Percentiles rank a stretch among this genome's conserved stretches.
Evolutionary conservation across 2,329 filamentous ascomycete genomes (phyloP).

Genomic region (Aspergillus bombycis): DNA sequence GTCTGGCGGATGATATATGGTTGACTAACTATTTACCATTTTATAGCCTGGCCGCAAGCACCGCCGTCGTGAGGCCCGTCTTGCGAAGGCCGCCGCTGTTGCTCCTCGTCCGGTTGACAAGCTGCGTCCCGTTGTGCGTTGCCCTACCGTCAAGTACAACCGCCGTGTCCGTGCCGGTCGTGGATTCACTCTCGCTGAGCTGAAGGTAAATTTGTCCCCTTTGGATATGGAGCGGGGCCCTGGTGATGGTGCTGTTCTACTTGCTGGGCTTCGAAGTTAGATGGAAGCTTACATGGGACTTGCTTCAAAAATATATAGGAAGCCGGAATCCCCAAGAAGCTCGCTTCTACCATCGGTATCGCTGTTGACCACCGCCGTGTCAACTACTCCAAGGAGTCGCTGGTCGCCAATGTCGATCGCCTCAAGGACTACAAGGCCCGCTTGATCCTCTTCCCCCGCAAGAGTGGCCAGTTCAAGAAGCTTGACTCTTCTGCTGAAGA

Average conservation of each 20-base stretch:
- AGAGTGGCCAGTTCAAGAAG: conserved; percentile 89
- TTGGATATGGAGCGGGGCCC: background rate
- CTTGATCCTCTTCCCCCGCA: conserved; percentile 97
- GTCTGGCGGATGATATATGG: conserved; percentile 17
- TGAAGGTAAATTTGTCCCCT: conserved; percentile 73
- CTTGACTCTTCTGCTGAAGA: conserved; percentile 85
- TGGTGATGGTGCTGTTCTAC: background rate
- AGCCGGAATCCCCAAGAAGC: conserved; percentile 91
- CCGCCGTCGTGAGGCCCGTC: conserved; percentile 85
- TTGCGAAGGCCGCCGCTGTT: conserved; percentile 91
- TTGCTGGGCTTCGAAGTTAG: background rate
- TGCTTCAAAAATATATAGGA: conserved; percentile 60
- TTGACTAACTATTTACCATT: conserved; percentile 42
- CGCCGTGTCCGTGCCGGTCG: conserved; percentile 93
- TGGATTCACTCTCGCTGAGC: conserved; percentile 95
- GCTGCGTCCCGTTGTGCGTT: conserved; percentile 93
- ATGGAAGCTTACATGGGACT: conserved; percentile 22
- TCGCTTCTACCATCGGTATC: conserved; percentile 96
- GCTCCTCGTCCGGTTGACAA: conserved; percentile 97
- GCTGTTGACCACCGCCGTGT: conserved; percentile 93
- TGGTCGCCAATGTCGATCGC: conserved; percentile 92
- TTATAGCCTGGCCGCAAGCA: conserved; percentile 94
- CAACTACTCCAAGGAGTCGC: conserved; percentile 95
- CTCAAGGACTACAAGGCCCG: conserved; percentile 97
- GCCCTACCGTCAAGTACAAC: conserved; percentile 99